These are phyloP conservation scores for Ascochyta clinopodiicola DNA, from an alignment of 2,329 filamentous ascomycete genomes.

Conservation along the genomic window DNA sequence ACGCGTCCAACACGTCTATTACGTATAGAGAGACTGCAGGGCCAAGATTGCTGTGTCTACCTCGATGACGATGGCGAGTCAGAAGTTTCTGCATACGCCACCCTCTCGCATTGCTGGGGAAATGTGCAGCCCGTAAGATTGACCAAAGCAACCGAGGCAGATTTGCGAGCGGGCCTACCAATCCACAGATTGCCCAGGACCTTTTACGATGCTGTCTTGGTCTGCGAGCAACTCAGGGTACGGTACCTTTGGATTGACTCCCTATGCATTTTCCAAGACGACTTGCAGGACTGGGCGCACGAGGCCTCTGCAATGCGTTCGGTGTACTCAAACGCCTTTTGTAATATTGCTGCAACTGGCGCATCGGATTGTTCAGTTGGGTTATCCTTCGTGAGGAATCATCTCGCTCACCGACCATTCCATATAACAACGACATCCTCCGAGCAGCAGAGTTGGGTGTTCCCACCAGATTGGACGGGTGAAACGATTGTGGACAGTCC, in stretches of 20 bases:
- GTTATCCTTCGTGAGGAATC: background rate
- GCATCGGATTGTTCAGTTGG: background rate
- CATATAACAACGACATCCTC: background rate
- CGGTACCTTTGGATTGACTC: constrained; percentile 16
- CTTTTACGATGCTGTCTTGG: constrained; percentile 13
- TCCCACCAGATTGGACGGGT: background rate
- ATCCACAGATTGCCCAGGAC: constrained; percentile 14
- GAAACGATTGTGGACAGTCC: background rate
- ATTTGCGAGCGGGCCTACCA: constrained; percentile 4
- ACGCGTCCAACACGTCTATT: background rate
- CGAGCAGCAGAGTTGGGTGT: background rate
- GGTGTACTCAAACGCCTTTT: constrained; percentile 2
- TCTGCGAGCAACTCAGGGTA: background rate
- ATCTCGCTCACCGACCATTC: background rate
- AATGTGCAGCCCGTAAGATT: background rate
- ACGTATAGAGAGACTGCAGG: background rate
- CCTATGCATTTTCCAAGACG: constrained; percentile 18
- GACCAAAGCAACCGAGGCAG: no score
- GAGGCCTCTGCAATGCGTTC: constrained; percentile 5
- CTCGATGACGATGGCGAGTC: background rate
- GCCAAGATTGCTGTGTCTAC: background rate
- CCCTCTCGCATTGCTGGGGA: constrained; percentile 15
- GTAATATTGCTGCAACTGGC: constrained; percentile 9
- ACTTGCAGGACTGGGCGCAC: constrained; percentile 1
- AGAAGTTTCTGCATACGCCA: background rate